These are phyloP conservation scores for Bruguiera parviflora DNA, from an alignment of 345 rosid species.

Conservation along the genomic window DNA sequence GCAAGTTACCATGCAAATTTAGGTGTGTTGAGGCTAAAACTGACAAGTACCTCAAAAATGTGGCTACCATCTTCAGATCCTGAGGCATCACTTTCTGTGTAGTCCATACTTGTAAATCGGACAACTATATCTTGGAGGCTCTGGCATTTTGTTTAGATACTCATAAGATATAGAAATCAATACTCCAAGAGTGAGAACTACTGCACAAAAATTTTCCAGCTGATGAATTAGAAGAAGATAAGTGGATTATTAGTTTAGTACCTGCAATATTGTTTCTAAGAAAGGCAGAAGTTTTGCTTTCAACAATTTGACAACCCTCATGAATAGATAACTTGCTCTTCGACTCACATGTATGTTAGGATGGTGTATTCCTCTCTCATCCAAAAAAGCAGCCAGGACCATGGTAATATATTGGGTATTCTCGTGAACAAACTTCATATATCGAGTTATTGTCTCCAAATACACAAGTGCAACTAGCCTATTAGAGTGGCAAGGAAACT, in stretches of 20 bases:
- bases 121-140: slow-evolving; percentile 76
- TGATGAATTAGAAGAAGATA: background rate
- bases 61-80: slow-evolving; percentile 86
- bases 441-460: slow-evolving; percentile 76
- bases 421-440: slow-evolving; percentile 81
- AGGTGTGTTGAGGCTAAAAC: background rate
- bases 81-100: slow-evolving; percentile 41
- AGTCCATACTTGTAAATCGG: slow-evolving; percentile 52
- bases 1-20: background rate
- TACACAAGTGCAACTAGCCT: slow-evolving; percentile 83
- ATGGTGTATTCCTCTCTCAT: slow-evolving; percentile 94
- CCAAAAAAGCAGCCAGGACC: slow-evolving; percentile 83
- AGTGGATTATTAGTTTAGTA: slow-evolving; percentile 19
- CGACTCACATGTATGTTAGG: slow-evolving; percentile 69
- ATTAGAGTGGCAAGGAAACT: slow-evolving; percentile 78
- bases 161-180: slow-evolving; percentile 10
- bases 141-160: slow-evolving; percentile 36
- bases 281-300: slow-evolving; percentile 87
- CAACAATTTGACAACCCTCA: slow-evolving; percentile 77
- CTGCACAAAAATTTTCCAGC: background rate
- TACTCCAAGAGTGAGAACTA: background rate
- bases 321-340: slow-evolving; percentile 88
- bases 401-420: slow-evolving; percentile 61
- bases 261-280: slow-evolving; percentile 88
- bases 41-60: slow-evolving; percentile 72